Evolutionary conservation across 371 early-diverging fungal genomes (phyloP).

Genomic region (Actinomucor elegans): DNA sequence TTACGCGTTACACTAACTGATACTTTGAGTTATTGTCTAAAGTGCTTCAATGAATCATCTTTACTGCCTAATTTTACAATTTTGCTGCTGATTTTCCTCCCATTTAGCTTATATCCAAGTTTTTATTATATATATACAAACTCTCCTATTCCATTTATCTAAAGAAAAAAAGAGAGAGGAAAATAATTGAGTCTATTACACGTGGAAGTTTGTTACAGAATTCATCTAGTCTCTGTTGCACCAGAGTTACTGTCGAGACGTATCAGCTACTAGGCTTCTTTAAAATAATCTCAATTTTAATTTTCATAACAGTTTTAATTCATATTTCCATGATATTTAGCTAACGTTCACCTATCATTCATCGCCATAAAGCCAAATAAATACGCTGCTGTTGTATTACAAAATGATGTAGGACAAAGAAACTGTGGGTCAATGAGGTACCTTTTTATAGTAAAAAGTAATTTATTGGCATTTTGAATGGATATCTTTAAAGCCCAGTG

Average conservation of each 20-base stretch:
- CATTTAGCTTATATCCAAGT: background rate
- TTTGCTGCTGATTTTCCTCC: background rate
- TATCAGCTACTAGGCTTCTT: background rate
- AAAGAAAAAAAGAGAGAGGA: background rate
- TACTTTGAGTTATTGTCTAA: too few species aligned
- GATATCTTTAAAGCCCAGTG: too few species aligned
- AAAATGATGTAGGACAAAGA: background rate
- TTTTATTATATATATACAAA: background rate
- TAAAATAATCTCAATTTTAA: background rate
- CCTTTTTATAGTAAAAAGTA: background rate
- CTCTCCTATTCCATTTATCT: background rate
- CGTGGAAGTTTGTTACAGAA: background rate
- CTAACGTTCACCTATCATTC: too few species aligned
- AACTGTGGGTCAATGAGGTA: background rate
- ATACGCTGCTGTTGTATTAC: too few species aligned
- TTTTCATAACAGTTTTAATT: background rate
- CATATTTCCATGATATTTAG: background rate
- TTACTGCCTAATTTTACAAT: background rate
- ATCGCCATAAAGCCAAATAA: too few species aligned
- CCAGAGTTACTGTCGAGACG: too few species aligned
- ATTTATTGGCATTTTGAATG: background rate
- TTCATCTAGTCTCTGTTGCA: background rate
- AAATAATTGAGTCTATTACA: background rate
- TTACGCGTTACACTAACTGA: background rate
- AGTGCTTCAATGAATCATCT: background rate